phyloP scores from a whole-genome alignment of 1,284 basidiomycete species.

The Calocybe gambosa region DNA sequence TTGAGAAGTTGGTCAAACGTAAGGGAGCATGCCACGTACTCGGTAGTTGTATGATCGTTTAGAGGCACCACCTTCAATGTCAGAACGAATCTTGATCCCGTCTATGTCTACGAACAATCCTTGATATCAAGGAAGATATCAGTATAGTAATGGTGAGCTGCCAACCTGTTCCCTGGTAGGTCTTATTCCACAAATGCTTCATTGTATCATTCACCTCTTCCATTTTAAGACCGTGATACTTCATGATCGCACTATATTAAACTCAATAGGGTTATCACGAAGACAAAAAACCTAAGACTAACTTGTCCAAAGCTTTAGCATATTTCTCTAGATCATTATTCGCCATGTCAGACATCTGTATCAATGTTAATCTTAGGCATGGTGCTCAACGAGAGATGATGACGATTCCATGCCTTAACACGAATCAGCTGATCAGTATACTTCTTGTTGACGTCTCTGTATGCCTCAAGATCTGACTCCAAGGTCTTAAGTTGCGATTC shows the following conservation, averaged over 20 bases:
- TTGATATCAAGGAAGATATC: constrained; percentile 9
- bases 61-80: constrained; percentile 81
- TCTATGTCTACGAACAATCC: constrained; percentile 75
- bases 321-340: constrained; percentile 97
- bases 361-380: background rate
- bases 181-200: constrained; percentile 96
- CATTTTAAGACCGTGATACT: constrained; percentile 99
- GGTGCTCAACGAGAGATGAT: background rate
- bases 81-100: constrained; percentile 92
- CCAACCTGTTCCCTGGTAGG: constrained; percentile 95
- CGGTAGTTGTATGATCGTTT: constrained; percentile 98
- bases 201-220: constrained; percentile 98
- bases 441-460: constrained; percentile 79
- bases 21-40: constrained; percentile 39
- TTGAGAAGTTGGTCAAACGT: constrained; percentile 19
- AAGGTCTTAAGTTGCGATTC: constrained; percentile 62
- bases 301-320: constrained; percentile 93
- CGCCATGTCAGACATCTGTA: constrained; percentile 90
- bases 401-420: constrained; percentile 65
- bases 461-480: constrained; percentile 78
- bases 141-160: background rate
- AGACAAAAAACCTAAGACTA: constrained; percentile 21
- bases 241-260: constrained; percentile 86
- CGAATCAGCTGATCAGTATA: constrained; percentile 91
- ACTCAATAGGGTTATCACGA: constrained; percentile 11